A percentile compares a stretch with the other conserved stretches of the same genome.
phyloP scores from a whole-genome alignment of 2,329 filamentous ascomycete genomes.

The Talaromyces verruculosus region DNA sequence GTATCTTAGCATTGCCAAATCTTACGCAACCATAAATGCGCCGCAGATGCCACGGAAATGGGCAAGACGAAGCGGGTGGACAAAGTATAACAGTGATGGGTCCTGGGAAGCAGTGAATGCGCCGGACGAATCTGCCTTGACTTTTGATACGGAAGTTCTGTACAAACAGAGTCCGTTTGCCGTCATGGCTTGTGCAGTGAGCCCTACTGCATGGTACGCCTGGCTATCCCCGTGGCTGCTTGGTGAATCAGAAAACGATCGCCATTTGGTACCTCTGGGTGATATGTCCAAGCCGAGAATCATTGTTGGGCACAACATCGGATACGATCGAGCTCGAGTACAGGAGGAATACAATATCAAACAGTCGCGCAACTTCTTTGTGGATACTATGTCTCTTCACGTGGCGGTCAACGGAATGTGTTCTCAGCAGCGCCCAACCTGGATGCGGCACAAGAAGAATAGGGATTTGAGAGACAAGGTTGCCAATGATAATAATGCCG shows the following conservation, averaged over 20 bases:
- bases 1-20: constrained; percentile 71
- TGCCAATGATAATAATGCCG: constrained; percentile 66
- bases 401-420: constrained; percentile 99
- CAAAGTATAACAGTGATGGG: constrained; percentile 80
- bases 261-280: constrained; percentile 84
- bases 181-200: constrained; percentile 93
- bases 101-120: constrained; percentile 68
- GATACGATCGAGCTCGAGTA: constrained; percentile 86
- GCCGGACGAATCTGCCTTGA: constrained; percentile 78
- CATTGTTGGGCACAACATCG: constrained; percentile 91
- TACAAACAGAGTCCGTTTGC: constrained; percentile 90
- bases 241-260: constrained; percentile 72
- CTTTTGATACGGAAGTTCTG: constrained; percentile 96
- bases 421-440: constrained; percentile 89
- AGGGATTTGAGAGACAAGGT: constrained; percentile 79
- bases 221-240: constrained; percentile 97
- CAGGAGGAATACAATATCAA: constrained; percentile 83
- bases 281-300: constrained; percentile 71
- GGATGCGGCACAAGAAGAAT: constrained; percentile 95
- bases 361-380: constrained; percentile 80
- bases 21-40: constrained; percentile 64
- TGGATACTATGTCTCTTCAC: constrained; percentile 98
- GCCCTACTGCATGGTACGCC: constrained; percentile 89
- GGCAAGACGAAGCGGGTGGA: constrained; percentile 83
- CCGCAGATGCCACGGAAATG: constrained; percentile 68